Percentiles rank a stretch among this genome's conserved stretches.
phyloP scores from a whole-genome alignment of 768 basidiomycete genomes.

The Kwoniella mangroviensis region DNA sequence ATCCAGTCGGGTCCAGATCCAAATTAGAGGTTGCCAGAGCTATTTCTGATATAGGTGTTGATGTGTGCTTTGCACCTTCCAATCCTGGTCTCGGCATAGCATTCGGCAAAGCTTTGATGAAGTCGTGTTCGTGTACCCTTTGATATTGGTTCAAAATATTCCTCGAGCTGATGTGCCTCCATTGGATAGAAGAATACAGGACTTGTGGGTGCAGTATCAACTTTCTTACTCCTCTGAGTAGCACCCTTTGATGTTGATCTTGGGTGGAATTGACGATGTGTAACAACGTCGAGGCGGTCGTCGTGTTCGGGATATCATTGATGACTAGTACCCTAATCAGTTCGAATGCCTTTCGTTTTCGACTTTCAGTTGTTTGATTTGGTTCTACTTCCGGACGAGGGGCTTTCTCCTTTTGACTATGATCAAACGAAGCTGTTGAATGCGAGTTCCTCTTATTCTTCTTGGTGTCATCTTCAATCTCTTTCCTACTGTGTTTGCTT shows the following conservation, averaged over 20 bases:
- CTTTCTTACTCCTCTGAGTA: neutral
- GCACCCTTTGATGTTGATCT: neutral
- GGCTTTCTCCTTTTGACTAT: neutral
- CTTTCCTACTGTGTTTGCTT: neutral
- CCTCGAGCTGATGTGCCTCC: neutral
- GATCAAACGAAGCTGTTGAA: neutral
- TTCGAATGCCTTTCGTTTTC: neutral
- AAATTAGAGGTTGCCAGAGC: neutral
- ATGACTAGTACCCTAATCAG: slow-evolving; percentile 1
- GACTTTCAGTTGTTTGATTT: neutral
- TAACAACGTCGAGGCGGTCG: neutral
- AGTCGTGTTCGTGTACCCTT: neutral
- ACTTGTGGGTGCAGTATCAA: neutral
- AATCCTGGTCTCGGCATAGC: neutral
- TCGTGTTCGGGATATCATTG: slow-evolving; percentile 1
- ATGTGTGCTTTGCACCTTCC: neutral
- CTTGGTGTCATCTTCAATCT: neutral
- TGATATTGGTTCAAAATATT: neutral
- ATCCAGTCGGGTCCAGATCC: neutral
- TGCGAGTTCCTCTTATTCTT: neutral
- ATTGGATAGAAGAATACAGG: neutral
- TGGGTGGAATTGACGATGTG: neutral
- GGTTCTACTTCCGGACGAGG: neutral
- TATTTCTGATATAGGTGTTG: neutral
- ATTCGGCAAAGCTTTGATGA: neutral